Evolutionary conservation across 306 rosid genomes (phyloP).

Genomic region (Cucurbita pepo): DNA sequence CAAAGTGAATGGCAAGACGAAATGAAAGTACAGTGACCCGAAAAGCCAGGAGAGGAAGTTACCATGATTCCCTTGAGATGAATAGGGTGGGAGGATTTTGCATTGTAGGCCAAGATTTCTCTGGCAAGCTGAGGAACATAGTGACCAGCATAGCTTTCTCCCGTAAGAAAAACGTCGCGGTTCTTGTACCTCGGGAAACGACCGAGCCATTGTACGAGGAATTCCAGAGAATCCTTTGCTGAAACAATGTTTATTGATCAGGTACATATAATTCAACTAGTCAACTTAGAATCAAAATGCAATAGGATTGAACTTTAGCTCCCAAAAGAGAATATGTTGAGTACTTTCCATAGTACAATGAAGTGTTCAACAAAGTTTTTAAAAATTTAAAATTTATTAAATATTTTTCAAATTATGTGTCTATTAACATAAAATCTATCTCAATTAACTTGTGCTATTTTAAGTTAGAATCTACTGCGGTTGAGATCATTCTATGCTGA

Average conservation of each 20-base stretch:
- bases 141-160: slow-evolving; percentile 98
- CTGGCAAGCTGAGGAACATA: slow-evolving; percentile 88
- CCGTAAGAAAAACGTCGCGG: slow-evolving; percentile 57
- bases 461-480: background rate
- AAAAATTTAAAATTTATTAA: too few relatives aligned
- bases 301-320: background rate
- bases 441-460: background rate
- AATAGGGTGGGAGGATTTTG: slow-evolving; percentile 36
- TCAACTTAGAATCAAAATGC: background rate
- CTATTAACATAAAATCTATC: too few relatives aligned
- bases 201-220: slow-evolving; percentile 62
- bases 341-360: background rate
- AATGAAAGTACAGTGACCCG: background rate
- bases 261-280: background rate
- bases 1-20: background rate
- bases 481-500: background rate
- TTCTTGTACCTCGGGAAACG: slow-evolving; percentile 70
- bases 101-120: slow-evolving; percentile 43
- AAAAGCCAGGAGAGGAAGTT: background rate
- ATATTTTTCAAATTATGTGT: too few relatives aligned
- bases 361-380: background rate
- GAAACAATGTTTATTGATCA: slow-evolving; percentile 8
- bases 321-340: background rate
- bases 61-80: slow-evolving; percentile 85
- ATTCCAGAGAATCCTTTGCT: slow-evolving; percentile 74